Base-by-base conservation (phyloP, 2,329 filamentous ascomycete genomes). In the Diaporthe nobilis region DNA sequence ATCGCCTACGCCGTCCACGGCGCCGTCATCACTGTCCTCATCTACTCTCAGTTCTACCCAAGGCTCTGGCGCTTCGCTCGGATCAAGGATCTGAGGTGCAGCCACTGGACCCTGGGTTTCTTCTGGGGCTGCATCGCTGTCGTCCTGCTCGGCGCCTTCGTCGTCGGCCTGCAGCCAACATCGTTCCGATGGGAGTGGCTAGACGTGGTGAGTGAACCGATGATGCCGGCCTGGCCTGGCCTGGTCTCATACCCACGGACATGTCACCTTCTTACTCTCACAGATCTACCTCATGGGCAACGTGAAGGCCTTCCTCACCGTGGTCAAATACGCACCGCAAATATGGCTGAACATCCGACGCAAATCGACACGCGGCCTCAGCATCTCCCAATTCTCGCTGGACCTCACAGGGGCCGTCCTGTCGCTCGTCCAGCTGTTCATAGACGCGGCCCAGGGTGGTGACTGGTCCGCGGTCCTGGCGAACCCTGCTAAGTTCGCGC, bases 241-340 rank as follows among this genome's bases (percentile, higher is more conserved):
- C 20, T 44, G 6, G 12, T 39, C 34, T 39, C 20, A 65, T 20
- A 34, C 22, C 58, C n/a, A 6, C 17, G 37, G n/a, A 44, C 47
- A 39, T 55, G n/a, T 42, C 58, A 51, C 25, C n/a, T 51, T 67
- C 71, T 73, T 51, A 73, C 71, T 57, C 39, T 60, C 39, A 15
- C 42, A 76, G 74, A 73, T 76, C 37, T 76, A 73, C 37, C 71
- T 76, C 15, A 53, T 76, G 39, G 74, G 74, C 2, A 72, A 76
- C 28, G 47, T 76, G 34, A 76, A 76, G 25, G 49, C 74, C 25
- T 67, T 76, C 61, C 74, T 76, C 34, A 76, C 74, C 47, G 34
- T 76, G 12, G 58, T 76, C 60, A 76, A 76, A n/a, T 76, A 76
- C 60, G 71, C 74, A 6, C 74, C 74, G 8, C 74, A 76, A 51